Base-by-base conservation (phyloP, 2,329 filamentous ascomycete genomes). In the Alternaria alternata region DNA sequence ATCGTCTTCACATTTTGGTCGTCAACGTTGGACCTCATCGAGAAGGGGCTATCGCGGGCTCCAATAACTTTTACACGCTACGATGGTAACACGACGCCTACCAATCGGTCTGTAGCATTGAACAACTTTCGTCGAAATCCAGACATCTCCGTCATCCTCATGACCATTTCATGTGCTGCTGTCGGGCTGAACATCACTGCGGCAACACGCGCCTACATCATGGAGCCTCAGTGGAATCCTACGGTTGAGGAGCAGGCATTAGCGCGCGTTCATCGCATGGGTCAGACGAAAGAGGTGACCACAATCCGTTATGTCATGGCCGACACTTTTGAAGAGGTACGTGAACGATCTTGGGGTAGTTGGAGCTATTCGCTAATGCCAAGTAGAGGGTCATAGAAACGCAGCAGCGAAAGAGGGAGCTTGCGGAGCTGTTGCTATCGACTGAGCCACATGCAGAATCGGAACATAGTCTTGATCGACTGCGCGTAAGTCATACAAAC, bases 1-100 rank as follows among this genome's bases (percentile, higher is more conserved):
- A 76, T 86, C 16, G 79, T 86, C 0, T 87, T 87, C 57, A 85
- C 84, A 0, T 81, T 75, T 0, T 86, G 84, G 84, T 79, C 81
- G 16, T 65, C 80, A 11, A 85, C 81, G 0, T 81, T 87, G 1
- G 79, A 85, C 42, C 56, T 85, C 1, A 72, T 86, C 0, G 74
- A 83, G 51, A 51, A 20, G 12, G 54, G 30, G 0, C n/a, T 57
- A n/a, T 8, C 39, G 12, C 0, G 26, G 2, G 12, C 24, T 16
- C 3, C 38, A n/a, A 78, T 86, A 5, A 42, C 34, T 1, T 75
- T 65, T 51, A 68, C 81, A 12, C 79, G 84, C 0, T 83, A 84
- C 47, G 84, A 87, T 56, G 84, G 84, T 2, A 82, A 79, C 32
- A 77, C 83, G 0, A 75, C 77, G 0, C 79, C 80, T 11, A 79